These are phyloP conservation scores for Termitomyces sp. DNA, from an alignment of 768 basidiomycete species.

Conservation along the genomic window DNA sequence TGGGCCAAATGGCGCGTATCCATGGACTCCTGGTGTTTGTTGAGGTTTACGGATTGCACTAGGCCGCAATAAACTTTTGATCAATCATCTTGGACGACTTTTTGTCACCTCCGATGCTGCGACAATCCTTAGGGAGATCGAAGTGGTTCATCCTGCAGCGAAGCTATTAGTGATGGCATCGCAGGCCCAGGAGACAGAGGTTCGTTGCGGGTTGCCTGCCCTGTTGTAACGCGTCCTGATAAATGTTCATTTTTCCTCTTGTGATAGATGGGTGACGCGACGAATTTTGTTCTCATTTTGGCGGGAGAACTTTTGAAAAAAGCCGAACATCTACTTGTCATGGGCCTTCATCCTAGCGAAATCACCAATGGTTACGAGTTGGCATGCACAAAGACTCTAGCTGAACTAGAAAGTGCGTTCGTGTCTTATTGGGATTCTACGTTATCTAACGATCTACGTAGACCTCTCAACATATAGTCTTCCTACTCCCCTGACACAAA, in stretches of 20 bases:
- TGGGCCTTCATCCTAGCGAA: conserved; percentile 97
- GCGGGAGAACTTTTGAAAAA: conserved; percentile 94
- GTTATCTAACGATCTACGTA: conserved; percentile 24
- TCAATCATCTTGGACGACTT: conserved; percentile 92
- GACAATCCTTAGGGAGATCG: conserved; percentile 96
- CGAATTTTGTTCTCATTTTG: conserved; percentile 92
- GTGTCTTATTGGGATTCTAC: background rate
- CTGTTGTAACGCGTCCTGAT: background rate
- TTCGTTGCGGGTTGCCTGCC: conserved; percentile 26
- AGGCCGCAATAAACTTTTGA: conserved; percentile 97
- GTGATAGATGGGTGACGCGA: conserved; percentile 95
- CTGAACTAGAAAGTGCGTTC: conserved; percentile 85
- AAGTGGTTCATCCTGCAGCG: conserved; percentile 97
- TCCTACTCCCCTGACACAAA: conserved; percentile 66
- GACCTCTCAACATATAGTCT: conserved; percentile 67
- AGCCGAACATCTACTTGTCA: conserved; percentile 85
- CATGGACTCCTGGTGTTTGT: background rate
- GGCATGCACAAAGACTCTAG: conserved; percentile 74
- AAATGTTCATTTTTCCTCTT: background rate
- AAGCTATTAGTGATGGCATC: conserved; percentile 99
- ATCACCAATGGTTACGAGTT: conserved; percentile 94
- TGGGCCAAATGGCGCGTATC: conserved; percentile 82
- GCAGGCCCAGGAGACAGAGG: conserved; percentile 94
- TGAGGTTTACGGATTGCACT: background rate
- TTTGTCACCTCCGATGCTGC: conserved; percentile 99